Conservation (phyloP, 2,329 filamentous ascomycete genomes). For the Chrysoporthe austroafricana region DNA sequence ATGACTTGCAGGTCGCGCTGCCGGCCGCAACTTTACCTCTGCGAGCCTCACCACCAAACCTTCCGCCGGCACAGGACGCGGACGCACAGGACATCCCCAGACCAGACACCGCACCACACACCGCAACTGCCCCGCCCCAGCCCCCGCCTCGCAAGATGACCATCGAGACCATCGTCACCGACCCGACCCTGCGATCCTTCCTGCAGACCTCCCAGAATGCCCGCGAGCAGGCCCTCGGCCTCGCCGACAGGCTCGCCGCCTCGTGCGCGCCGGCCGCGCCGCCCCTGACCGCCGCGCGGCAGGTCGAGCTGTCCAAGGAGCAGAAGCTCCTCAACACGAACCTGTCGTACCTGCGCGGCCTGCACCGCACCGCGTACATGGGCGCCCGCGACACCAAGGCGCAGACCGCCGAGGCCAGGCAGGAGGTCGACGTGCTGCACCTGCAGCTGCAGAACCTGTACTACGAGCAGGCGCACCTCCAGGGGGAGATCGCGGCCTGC, state of each 20-base stretch:
- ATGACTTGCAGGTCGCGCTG: slow-evolving; percentile 2
- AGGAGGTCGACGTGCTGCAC: slow-evolving; percentile 90
- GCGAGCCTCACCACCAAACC: neutral
- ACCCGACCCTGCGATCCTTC: slow-evolving; percentile 68
- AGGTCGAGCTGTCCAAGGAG: slow-evolving; percentile 68
- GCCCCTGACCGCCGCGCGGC: slow-evolving; percentile 50
- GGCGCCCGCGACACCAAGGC: slow-evolving; percentile 84
- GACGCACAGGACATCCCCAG: neutral
- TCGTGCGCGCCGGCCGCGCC: slow-evolving; percentile 48
- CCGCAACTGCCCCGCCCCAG: neutral
- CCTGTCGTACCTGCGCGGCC: slow-evolving; percentile 77
- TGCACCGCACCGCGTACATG: slow-evolving; percentile 82
- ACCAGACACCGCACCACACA: neutral
- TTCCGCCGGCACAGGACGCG: neutral
- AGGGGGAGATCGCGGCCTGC: slow-evolving; percentile 87
- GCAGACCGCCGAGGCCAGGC: slow-evolving; percentile 81
- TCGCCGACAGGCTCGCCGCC: slow-evolving; percentile 58
- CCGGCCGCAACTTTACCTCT: neutral
- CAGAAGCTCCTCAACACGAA: slow-evolving; percentile 82
- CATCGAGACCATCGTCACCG: slow-evolving; percentile 62
- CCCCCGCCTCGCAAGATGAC: slow-evolving; percentile 47
- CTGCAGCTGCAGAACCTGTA: slow-evolving; percentile 93
- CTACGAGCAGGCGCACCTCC: slow-evolving; percentile 91
- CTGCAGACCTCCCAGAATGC: slow-evolving; percentile 74
- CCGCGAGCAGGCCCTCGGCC: slow-evolving; percentile 69